Percentiles rank a stretch among this genome's conserved stretches.
Evolutionary conservation across 257 asterid genomes (phyloP).

Genomic region (Solanum dulcamara): DNA sequence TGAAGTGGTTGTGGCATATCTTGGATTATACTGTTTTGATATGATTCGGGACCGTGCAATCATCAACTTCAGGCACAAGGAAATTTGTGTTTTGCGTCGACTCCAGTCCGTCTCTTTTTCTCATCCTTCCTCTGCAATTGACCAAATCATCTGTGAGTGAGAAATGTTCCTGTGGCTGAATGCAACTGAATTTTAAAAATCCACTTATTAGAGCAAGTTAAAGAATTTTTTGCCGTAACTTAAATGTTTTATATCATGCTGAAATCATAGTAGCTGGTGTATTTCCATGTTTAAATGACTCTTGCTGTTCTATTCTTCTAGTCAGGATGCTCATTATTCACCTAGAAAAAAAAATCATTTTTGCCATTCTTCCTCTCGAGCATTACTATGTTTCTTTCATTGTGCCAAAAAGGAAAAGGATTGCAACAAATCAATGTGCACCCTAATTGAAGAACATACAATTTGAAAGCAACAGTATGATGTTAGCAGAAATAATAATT

Average conservation of each 20-base stretch:
- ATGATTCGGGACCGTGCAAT: background rate
- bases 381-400: background rate
- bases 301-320: background rate
- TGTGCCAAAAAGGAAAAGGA: background rate
- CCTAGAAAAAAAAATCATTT: background rate
- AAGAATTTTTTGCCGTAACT: background rate
- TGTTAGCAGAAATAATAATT: background rate
- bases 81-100: background rate
- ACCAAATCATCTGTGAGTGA: background rate
- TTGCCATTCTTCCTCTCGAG: background rate
- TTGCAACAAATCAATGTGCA: background rate
- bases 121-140: background rate
- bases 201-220: background rate
- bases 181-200: background rate
- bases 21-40: background rate
- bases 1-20: background rate
- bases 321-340: background rate
- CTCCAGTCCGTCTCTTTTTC: background rate
- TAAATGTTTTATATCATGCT: background rate
- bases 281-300: background rate
- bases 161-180: background rate
- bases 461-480: background rate
- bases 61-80: background rate
- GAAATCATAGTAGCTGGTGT: background rate
- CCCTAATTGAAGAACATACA: background rate